Base-by-base conservation (phyloP, 2,329 filamentous ascomycete species). In the Parafenestella ontariensis region DNA sequence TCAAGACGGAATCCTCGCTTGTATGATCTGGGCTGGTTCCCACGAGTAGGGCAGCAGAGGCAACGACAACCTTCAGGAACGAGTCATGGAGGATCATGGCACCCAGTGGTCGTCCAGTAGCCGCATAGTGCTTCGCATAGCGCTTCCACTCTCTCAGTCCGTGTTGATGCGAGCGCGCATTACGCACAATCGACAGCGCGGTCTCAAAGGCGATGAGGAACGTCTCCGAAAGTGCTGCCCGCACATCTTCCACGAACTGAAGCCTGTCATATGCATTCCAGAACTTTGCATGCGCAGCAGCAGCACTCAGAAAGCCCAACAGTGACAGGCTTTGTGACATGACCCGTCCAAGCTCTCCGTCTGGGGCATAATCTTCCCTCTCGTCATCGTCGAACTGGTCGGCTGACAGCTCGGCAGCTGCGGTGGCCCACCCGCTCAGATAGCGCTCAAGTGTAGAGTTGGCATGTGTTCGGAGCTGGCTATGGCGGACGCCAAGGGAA, bases 11-110 rank as follows among this genome's bases (percentile, higher is more conserved):
- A 13, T 82, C 81, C 36, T 84, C 81, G 47, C 83, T 82, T 33
- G 90, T 78, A 15, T 80, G 76, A n/a, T 84, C 79, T 5, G 83
- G 82, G 36, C 52, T 53, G 6, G 89, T 86, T 28, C 85, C 83
- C 17, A 91, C 82, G 56, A 94, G 80, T 24, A 94, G 82, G 13
- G 91, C 90, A 1, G 91, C 91, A 49, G 86, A 89, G 1, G 92
- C 87, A 29, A 92, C 88, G 11, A 97, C 82, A 28, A 98, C 85
- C 75, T 87, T 88, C 83, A 96, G 92, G 72, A 96, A 96, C 59
- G 89, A 92, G 68, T 91, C 87, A 73, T 96, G 92, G 20, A 99
- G 78, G 5, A 98, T 83, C 89, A 97, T 95, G 11, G 93, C 92
- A 9, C 95, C 92, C 39, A 99, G 79, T 0, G 96, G 94, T 18